Base-by-base conservation (phyloP, 2,329 filamentous ascomycete genomes). In the Rhytidhysteron rufulum region DNA sequence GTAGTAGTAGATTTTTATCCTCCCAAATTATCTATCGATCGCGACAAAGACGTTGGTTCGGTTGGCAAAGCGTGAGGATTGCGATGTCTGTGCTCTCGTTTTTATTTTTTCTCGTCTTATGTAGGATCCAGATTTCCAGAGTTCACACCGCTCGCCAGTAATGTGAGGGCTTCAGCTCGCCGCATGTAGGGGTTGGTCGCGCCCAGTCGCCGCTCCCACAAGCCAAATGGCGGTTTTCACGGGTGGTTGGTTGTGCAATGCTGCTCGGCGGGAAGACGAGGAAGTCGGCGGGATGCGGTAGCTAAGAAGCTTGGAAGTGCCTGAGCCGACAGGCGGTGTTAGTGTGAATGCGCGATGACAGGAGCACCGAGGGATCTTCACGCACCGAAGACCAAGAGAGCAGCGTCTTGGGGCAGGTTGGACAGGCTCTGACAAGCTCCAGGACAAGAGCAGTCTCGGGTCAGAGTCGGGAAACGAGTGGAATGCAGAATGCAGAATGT, bases 181-280 rank as follows among this genome's bases (percentile, higher is more conserved):
- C 65, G 65, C 71, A 74, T 74, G 65, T 69, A 71, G 63, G 56
- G 41, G 48, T 48, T 54, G 58, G 57, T 65, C 48, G 67, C 70
- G 71, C 69, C 69, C 71, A 74, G 69, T 71, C 70, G 70, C 69
- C 69, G 68, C 69, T 58, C 60, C 62, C 11, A 44, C 43, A 42
- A 34, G 39, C 49, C 54, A 49, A 50, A 19, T 13, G 20, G 31
- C 13, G 21, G 31, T 24, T 20, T 21, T 36, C 15, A 15, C 9
- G 13, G 34, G 34, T 36, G 15, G 16, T 27, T 15, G 3, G 18
- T 25, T 18, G 18, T 33, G 16, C n/a, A 25, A 21, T 19, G 11
- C 8, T 9, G 31, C 27, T 27, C 3, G 38, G 8, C 31, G 30
- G 17, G 22, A 19, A 4, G 27, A 21, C 8, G 10, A 18, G 19